Percentiles rank a stretch among this genome's conserved stretches.
phyloP scores from a whole-genome alignment of 495 filamentous ascomycete genomes.

The Podospora pseudopauciseta region DNA sequence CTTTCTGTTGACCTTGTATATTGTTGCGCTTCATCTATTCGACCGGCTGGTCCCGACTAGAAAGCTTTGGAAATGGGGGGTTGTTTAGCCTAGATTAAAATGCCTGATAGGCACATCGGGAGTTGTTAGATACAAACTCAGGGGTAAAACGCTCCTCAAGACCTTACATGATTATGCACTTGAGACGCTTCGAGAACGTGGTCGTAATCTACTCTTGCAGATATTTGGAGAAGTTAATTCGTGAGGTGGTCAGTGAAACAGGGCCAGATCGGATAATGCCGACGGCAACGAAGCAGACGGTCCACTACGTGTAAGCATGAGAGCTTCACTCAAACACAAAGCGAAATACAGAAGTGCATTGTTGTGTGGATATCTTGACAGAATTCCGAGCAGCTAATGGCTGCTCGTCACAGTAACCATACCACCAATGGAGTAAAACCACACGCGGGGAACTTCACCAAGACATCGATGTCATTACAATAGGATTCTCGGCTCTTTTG shows the following conservation, averaged over 20 bases:
- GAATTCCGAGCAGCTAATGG: too few relatives aligned
- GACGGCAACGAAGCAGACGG: background rate
- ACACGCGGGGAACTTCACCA: too few relatives aligned
- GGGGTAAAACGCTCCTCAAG: background rate
- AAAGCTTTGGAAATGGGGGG: background rate
- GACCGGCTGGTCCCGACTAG: background rate
- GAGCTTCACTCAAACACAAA: too few relatives aligned
- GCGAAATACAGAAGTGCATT: too few relatives aligned
- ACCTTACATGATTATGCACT: background rate
- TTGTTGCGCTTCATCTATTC: background rate
- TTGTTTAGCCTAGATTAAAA: slow-evolving; percentile 9
- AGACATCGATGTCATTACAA: background rate
- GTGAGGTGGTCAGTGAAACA: background rate
- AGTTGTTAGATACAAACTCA: background rate
- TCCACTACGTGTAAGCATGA: background rate
- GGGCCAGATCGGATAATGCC: background rate
- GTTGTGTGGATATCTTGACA: too few relatives aligned
- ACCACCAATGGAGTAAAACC: too few relatives aligned
- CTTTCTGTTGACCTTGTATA: background rate
- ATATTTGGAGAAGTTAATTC: background rate
- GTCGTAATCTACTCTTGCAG: background rate
- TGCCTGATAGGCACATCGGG: background rate
- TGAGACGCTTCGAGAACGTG: background rate
- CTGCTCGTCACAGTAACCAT: too few relatives aligned
- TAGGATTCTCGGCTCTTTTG: background rate